Evolutionary conservation across 2,329 filamentous ascomycete species (phyloP), one percentile per base, ranked within the genome.

Genomic region (Curvularia lunata): DNA sequence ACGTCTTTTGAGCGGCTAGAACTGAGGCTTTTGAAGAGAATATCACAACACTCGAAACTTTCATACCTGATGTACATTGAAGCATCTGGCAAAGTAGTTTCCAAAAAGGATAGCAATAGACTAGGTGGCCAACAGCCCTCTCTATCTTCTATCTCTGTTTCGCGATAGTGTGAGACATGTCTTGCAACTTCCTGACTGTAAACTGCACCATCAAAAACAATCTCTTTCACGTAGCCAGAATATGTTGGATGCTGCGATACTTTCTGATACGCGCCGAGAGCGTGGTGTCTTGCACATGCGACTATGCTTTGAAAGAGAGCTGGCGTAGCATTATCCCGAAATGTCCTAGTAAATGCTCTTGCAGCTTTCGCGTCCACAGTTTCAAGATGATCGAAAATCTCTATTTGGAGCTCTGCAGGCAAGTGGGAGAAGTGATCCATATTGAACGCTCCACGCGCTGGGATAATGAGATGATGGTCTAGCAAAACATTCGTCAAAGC

Each of bases 171-270:
- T 5, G 8, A 27, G 8, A 27, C n/a, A 18, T 48, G 1, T 16
- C 4, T 7, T 23, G 30, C 18, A 21, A 37, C 18, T n/a, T 5
- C 23, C 13, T 19, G 8, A 3, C 13, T 54, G 46, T 69, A 74
- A 1, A 67, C 28, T 2, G 70, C 70, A 4, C 65, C 70, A 56
- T 75, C 73, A 38, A 72, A 75, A 32, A 74, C 48, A n/a, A 75
- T 65, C 41, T 73, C 68, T 42, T 64, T 72, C 10, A 74, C 68
- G 48, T 71, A 74, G 18, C 49, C 66, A 19, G 56, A 58, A 19
- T 70, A 71, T 10, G 63, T 52, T 4, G 66, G 21, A 21, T 73
- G 66, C 8, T 66, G 37, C 5, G 70, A 65, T 10, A 73, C 62
- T 3, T 67, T 68, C 46, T 73, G 63, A 8, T 73, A 66, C 16